A percentile compares a stretch with the other conserved stretches of the same genome.
These are phyloP conservation scores for Dicorynia guianensis DNA, from an alignment of 306 rosid genomes.

Conservation along the genomic window DNA sequence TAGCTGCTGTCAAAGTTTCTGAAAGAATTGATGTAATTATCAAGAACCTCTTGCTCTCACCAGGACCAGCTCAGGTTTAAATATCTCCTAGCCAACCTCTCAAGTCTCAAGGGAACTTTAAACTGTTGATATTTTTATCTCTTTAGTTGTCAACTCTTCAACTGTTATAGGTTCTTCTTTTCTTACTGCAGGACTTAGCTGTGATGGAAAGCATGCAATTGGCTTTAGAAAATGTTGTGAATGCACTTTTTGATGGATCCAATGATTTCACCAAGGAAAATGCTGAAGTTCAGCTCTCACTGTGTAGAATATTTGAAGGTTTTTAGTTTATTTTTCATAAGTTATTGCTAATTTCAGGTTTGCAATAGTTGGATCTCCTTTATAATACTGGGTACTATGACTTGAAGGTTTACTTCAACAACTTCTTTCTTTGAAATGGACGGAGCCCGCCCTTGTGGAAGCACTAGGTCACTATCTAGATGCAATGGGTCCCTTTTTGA, in stretches of 20 bases:
- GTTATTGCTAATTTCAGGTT: slow-evolving; percentile 18
- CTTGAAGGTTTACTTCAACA: slow-evolving; percentile 84
- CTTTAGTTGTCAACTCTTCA: slow-evolving; percentile 37
- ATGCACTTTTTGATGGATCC: slow-evolving; percentile 76
- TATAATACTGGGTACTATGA: slow-evolving; percentile 39
- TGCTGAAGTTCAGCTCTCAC: slow-evolving; percentile 76
- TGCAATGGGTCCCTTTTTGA: slow-evolving; percentile 90
- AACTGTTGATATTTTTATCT: slow-evolving; percentile 41
- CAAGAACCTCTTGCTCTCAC: slow-evolving; percentile 64
- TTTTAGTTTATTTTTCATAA: slow-evolving; percentile 41
- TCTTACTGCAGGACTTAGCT: slow-evolving; percentile 70
- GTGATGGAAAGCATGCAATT: slow-evolving; percentile 92
- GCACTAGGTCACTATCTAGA: slow-evolving; percentile 89
- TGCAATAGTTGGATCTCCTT: slow-evolving; percentile 29
- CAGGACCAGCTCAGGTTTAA: slow-evolving; percentile 73
- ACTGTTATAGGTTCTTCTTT: slow-evolving; percentile 26
- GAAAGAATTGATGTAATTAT: slow-evolving; percentile 74
- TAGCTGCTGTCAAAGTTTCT: slow-evolving; percentile 74
- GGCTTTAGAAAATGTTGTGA: slow-evolving; percentile 82
- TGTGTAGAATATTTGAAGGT: slow-evolving; percentile 84
- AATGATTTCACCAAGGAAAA: slow-evolving; percentile 58
- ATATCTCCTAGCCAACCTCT: slow-evolving; percentile 31
- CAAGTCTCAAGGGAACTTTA: background rate
- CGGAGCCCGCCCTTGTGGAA: slow-evolving; percentile 87
- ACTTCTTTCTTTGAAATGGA: slow-evolving; percentile 87